Percentiles rank a stretch among this genome's conserved stretches.
Evolutionary conservation across 129 eudicot genomes (phyloP).

Genomic region (Helianthus annuus): HanXRQr2.0-SUNRISE NC_035444.2:157454093-157454592

Average conservation of each 20-base stretch:
- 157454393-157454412: background rate
- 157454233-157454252: background rate
- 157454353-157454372: slow-evolving; percentile 15
- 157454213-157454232: background rate
- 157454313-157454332: slow-evolving; percentile 61
- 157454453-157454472: background rate
- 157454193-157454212: background rate
- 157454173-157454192: no score
- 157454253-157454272: slow-evolving; percentile 58
- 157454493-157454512: no score
- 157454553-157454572: background rate
- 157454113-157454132: background rate
- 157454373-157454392: background rate
- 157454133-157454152: background rate
- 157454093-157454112: background rate
- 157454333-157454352: slow-evolving; percentile 28
- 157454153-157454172: background rate
- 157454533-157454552: background rate
- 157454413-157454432: background rate
- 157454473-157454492: background rate
- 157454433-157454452: slow-evolving; percentile 6
- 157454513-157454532: no score
- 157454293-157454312: slow-evolving; percentile 90
- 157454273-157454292: slow-evolving; percentile 90
- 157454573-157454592: no score